A percentile compares a stretch with the other conserved stretches of the same genome.
phyloP scores from a whole-genome alignment of 148 eudicot genomes.

The Silene conica region DNA sequence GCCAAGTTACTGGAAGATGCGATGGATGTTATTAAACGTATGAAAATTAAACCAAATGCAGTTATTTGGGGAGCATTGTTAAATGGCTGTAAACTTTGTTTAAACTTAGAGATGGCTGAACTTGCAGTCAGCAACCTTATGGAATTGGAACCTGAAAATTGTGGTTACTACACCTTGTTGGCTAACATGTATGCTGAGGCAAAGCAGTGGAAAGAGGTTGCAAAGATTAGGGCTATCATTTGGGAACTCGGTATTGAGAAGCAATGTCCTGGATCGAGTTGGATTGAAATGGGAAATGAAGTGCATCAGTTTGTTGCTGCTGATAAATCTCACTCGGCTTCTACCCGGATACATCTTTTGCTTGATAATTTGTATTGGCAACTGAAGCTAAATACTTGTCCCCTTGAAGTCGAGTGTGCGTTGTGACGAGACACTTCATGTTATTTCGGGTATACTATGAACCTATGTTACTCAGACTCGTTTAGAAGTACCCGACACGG shows the following conservation, averaged over 20 bases:
- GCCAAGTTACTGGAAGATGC: conserved; percentile 37
- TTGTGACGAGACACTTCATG: not conserved
- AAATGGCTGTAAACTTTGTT: conserved; percentile 33
- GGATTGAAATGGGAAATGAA: conserved; percentile 37
- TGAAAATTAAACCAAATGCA: conserved; percentile 36
- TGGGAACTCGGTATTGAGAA: conserved; percentile 36
- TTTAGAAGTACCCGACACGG: too few species aligned
- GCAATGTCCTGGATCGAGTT: conserved; percentile 39
- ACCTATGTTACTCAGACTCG: too few species aligned
- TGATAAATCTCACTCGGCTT: conserved; percentile 34
- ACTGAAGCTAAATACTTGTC: conserved; percentile 19
- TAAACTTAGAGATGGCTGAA: conserved; percentile 38
- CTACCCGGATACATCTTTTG: conserved; percentile 17
- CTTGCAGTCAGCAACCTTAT: conserved; percentile 31
- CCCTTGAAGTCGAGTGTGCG: conserved; percentile 1
- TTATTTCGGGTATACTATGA: too few species aligned
- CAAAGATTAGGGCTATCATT: conserved; percentile 26
- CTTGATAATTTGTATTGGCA: conserved; percentile 30
- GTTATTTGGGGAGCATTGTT: conserved; percentile 41
- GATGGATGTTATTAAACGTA: conserved; percentile 25
- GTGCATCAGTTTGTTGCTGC: conserved; percentile 41
- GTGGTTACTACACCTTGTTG: conserved; percentile 33
- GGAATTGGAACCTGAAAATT: conserved; percentile 39
- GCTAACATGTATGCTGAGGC: conserved; percentile 35
- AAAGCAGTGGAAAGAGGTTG: conserved; percentile 35